Conservation (phyloP, 75 land plant species). For the Isoetes taiwanensis region DNA sequence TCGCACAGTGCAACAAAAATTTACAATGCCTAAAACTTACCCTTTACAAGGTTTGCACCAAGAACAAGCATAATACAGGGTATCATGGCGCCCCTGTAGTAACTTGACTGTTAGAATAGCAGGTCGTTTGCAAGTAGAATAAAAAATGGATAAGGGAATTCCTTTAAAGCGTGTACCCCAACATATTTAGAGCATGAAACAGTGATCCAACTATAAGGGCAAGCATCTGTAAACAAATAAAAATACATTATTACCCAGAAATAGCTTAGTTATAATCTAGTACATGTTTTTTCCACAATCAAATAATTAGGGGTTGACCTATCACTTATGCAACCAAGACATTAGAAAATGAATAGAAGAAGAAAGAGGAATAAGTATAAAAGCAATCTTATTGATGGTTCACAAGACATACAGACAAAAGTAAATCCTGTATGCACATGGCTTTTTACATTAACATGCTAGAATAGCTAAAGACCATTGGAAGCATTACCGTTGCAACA, state of each 20-base stretch:
- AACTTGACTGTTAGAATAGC: too few species aligned
- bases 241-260: not conserved
- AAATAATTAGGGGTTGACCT: not conserved
- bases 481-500: not conserved
- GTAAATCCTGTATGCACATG: too few species aligned
- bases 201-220: too few species aligned
- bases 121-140: too few species aligned
- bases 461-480: too few species aligned
- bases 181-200: too few species aligned
- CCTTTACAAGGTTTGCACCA: conserved; percentile 2
- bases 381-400: too few species aligned
- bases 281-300: too few species aligned
- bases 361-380: too few species aligned
- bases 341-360: not conserved
- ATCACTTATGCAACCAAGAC: not conserved
- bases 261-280: not conserved
- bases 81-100: not conserved
- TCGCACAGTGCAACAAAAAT: not conserved
- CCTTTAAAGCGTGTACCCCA: too few species aligned
- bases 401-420: not conserved
- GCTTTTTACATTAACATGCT: too few species aligned
- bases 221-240: not conserved
- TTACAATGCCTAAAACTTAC: not conserved
- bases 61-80: conserved; percentile 4
- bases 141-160: too few species aligned